Evolutionary conservation across 768 basidiomycete genomes (phyloP), one percentile per base, ranked within the genome.

Genomic region (Tephrocybe sp.): DNA sequence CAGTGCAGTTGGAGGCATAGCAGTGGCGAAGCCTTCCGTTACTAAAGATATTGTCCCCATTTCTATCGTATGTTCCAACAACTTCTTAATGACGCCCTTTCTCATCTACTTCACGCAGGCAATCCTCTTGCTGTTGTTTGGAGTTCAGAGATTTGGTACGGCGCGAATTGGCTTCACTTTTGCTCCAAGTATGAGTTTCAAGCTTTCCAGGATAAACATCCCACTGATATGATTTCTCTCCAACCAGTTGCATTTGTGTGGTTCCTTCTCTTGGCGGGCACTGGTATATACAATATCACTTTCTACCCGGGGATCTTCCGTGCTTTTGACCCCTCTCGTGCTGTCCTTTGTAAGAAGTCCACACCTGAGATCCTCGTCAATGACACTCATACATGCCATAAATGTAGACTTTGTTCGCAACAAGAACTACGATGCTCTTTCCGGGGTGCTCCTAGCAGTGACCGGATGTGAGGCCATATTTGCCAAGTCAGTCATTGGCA

Each of bases 401-500:
- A 6, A 25, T 29, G 0, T 49, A 84, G 81, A 79, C 13, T 88
- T 88, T 51, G 81, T 86, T 1, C 75, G 84, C 11, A 87, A 84
- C 1, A 68, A 64, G 45, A 63, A 85, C 50, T 87, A 79, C 50
- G 80, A 82, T 50, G 61, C 79, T 4, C 74, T 88, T 0, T 72
- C 81, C 7, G 86, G 84, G 27, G 73, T 88, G 1, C 66, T 88
- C 5, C 75, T 88, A 1, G 76, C 80, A 1, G 53, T 87, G n/a
- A 88, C 86, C 0, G 86, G 86, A 0, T 82, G 78, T 56, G 85
- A 87, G 60, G 83, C 82, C 1, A 66, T 84, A 40, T 84, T 84
- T 62, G 83, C 84, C 11, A 84, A 84, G 82, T 83, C 40, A 23
- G 75, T 66, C 19, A 7, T 23, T 29, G 27, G 16, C 18, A 37